These are phyloP conservation scores for Salix brachista DNA, from an alignment of 345 rosid genomes.

Conservation along the genomic window DNA sequence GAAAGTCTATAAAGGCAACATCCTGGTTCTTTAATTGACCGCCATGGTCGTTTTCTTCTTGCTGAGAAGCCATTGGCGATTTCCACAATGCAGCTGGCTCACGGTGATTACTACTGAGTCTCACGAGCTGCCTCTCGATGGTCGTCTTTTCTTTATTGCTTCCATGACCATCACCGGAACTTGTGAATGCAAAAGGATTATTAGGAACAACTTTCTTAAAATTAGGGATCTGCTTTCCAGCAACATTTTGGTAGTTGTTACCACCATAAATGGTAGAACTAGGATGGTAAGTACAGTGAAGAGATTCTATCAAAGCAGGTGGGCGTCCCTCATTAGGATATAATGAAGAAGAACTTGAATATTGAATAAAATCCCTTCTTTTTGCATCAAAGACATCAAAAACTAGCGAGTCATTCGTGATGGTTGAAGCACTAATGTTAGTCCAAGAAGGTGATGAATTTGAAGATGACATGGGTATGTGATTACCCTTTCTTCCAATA, in stretches of 20 bases:
- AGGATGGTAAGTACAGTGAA: neutral
- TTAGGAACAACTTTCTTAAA: neutral
- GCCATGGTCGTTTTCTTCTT: conserved; percentile 6
- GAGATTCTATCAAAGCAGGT: neutral
- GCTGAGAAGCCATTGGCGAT: neutral
- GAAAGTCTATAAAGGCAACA: conserved; percentile 62
- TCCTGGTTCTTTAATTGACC: conserved; percentile 27
- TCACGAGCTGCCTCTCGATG: neutral
- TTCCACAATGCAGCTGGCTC: neutral
- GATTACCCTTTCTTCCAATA: neutral
- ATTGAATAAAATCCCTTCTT: conserved; percentile 3
- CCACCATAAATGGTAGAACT: neutral
- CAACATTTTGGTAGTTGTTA: neutral
- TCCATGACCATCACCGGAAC: neutral
- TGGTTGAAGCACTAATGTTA: conserved; percentile 6
- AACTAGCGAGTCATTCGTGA: conserved; percentile 14
- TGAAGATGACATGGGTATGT: conserved; percentile 15
- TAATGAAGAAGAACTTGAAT: neutral
- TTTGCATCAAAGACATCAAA: conserved; percentile 11
- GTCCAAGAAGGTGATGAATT: conserved; percentile 19
- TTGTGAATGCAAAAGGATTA: neutral
- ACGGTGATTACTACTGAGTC: neutral
- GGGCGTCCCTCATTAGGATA: neutral
- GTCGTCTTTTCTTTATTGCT: neutral
- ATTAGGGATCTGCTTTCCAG: neutral